Conservation (phyloP, 495 filamentous ascomycete genomes). For the Daldinia childiae region DNA sequence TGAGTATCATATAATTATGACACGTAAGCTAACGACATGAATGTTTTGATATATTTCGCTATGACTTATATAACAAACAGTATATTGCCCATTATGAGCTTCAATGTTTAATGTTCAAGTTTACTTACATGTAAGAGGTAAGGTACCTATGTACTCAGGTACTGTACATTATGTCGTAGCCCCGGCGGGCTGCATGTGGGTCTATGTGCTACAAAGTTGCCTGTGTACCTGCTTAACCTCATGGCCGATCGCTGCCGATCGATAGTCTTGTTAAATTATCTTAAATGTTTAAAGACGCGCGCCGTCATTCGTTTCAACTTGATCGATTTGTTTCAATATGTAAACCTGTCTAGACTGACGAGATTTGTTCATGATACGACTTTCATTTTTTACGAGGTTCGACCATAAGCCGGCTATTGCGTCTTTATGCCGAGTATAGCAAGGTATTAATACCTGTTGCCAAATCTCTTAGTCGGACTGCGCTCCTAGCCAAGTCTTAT, state of each 20-base stretch:
- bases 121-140: background rate
- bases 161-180: background rate
- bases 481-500: slow-evolving; percentile 10
- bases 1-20: background rate
- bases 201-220: slow-evolving; percentile 21
- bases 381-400: background rate
- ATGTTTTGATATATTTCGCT: background rate
- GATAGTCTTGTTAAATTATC: slow-evolving; percentile 17
- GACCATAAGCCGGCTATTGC: background rate
- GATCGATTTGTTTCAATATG: slow-evolving; percentile 22
- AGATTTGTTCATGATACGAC: slow-evolving; percentile 8
- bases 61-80: background rate
- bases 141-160: background rate
- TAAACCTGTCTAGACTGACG: slow-evolving; percentile 14
- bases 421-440: slow-evolving; percentile 4
- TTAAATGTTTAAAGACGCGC: slow-evolving; percentile 11
- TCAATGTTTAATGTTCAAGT: too few relatives aligned
- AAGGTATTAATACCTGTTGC: slow-evolving; percentile 13
- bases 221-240: slow-evolving; percentile 29
- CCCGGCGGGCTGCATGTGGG: slow-evolving; percentile 20
- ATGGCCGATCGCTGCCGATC: slow-evolving; percentile 28
- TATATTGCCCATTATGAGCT: background rate
- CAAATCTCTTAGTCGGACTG: slow-evolving; percentile 6
- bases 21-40: background rate
- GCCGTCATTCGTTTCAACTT: slow-evolving; percentile 11